A percentile compares a stretch with the other conserved stretches of the same genome.
Evolutionary conservation across 257 asterid genomes (phyloP).

Genomic region (Scutellaria galericulata): DNA sequence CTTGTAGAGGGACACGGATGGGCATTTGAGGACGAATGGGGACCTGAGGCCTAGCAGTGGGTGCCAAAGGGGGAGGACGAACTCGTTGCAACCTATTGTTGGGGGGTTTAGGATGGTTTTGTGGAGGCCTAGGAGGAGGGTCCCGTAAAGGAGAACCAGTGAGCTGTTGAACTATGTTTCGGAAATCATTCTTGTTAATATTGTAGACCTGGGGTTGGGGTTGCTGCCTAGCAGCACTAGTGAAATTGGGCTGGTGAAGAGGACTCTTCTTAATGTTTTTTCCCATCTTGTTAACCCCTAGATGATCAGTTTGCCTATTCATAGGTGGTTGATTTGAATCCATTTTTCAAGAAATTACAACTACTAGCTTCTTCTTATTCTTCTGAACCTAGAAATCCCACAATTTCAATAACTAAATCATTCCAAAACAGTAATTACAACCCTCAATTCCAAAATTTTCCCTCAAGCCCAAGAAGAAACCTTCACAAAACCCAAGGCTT

Average conservation of each 20-base stretch:
- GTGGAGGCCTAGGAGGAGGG: slow-evolving; percentile 64
- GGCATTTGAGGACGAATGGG: slow-evolving; percentile 59
- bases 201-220: slow-evolving; percentile 93
- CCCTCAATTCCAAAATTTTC: slow-evolving; percentile 12
- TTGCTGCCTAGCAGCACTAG: slow-evolving; percentile 66
- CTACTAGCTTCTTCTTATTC: slow-evolving; percentile 16
- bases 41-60: slow-evolving; percentile 65
- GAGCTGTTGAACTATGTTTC: slow-evolving; percentile 84
- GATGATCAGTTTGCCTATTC: slow-evolving; percentile 61
- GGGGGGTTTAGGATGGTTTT: slow-evolving; percentile 64
- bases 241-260: slow-evolving; percentile 74
- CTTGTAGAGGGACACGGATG: slow-evolving; percentile 42
- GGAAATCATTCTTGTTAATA: slow-evolving; percentile 85
- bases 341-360: slow-evolving; percentile 44
- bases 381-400: neutral
- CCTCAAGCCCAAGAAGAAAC: slow-evolving; percentile 10
- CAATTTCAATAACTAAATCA: slow-evolving; percentile 25
- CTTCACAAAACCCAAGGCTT: slow-evolving; percentile 11
- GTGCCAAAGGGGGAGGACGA: slow-evolving; percentile 83
- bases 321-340: slow-evolving; percentile 59
- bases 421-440: slow-evolving; percentile 4
- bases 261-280: slow-evolving; percentile 90
- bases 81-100: slow-evolving; percentile 78
- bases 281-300: slow-evolving; percentile 86
- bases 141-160: slow-evolving; percentile 87